Conservation (phyloP, 257 asterid genomes). For the Striga asiatica region DNA sequence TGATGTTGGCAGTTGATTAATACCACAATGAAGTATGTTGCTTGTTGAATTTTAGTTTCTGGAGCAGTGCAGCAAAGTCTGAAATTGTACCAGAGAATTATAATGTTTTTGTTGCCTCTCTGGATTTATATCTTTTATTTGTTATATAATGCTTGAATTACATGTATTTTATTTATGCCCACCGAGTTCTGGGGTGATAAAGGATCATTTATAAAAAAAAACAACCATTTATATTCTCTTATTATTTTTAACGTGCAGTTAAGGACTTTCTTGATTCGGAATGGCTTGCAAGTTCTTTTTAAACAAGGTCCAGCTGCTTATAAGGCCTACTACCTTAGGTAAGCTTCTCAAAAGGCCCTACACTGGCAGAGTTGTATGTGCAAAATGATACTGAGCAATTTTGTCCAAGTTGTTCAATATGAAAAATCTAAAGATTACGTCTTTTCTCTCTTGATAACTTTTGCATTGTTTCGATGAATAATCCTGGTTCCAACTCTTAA, state of each 20-base stretch:
- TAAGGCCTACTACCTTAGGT: conserved; percentile 86
- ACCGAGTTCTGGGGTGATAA: conserved; percentile 7
- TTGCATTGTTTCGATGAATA: conserved; percentile 5
- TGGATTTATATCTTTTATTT: background rate
- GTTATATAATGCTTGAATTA: background rate
- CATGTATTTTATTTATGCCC: conserved; percentile 4
- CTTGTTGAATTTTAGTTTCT: background rate
- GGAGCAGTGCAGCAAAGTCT: no score
- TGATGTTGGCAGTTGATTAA: background rate
- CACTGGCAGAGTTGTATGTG: background rate
- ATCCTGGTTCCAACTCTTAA: conserved; percentile 7
- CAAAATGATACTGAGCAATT: background rate
- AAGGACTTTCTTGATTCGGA: conserved; percentile 84
- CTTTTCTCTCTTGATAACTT: background rate
- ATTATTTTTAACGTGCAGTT: conserved; percentile 39
- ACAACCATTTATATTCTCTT: conserved; percentile 9
- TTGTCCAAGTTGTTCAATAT: background rate
- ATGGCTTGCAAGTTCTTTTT: conserved; percentile 79
- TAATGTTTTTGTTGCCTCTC: background rate
- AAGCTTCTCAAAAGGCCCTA: conserved; percentile 15
- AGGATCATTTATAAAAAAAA: no score
- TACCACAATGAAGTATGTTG: conserved; percentile 1
- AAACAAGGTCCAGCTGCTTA: conserved; percentile 89
- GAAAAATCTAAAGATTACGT: conserved; percentile 8
- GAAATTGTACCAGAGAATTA: background rate